A percentile compares a stretch with the other conserved stretches of the same genome.
These are phyloP conservation scores for Phytophthora megakarya DNA, from an alignment of 352 stramenopile species.

Conservation along the genomic window DNA sequence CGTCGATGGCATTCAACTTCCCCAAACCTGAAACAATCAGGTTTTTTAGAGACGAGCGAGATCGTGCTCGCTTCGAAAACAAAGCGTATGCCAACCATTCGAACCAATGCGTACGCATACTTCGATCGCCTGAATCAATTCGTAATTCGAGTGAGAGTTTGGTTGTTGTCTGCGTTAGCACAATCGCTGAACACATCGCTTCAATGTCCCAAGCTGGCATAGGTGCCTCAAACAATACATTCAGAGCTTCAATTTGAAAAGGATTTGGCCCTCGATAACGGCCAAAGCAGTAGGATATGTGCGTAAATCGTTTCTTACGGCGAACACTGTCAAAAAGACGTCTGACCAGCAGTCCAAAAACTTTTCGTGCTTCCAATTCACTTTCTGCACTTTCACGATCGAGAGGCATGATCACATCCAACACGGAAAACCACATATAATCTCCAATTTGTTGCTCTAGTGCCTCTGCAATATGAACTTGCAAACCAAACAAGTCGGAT, in stretches of 20 bases:
- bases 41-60: slow-evolving; percentile 7
- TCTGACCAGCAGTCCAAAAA: no score
- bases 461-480: no score
- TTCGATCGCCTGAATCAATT: not conserved
- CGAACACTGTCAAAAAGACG: no score
- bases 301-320: no score
- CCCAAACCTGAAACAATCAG: not conserved
- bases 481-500: no score
- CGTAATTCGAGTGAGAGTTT: slow-evolving; percentile 10
- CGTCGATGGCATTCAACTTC: no score
- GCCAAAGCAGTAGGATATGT: not conserved
- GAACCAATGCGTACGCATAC: slow-evolving; percentile 3
- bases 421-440: no score
- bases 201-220: slow-evolving; percentile 11
- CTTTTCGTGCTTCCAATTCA: no score
- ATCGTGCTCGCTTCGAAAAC: slow-evolving; percentile 24
- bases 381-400: no score
- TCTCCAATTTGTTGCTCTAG: no score
- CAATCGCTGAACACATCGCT: slow-evolving; percentile 11
- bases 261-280: not conserved
- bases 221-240: not conserved
- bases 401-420: no score
- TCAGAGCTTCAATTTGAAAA: slow-evolving; percentile 10
- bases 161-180: slow-evolving; percentile 22
- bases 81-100: slow-evolving; percentile 28